Base-by-base conservation (phyloP, 208 protist species). In the Trypanosoma caninum region DNA sequence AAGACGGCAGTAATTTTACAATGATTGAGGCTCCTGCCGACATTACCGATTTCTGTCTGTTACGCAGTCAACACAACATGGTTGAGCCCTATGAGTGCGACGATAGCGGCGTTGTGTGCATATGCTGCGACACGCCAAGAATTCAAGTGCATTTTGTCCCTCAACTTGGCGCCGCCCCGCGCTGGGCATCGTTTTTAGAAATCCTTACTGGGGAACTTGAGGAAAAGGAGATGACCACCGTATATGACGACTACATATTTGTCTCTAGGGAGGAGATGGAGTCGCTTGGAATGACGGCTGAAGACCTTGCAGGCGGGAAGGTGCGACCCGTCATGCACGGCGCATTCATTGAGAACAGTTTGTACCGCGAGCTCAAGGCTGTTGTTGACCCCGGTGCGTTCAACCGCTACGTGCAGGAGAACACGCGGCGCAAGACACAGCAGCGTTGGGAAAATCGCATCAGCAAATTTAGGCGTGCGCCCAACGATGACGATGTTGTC, bases 181-280 rank as follows among this genome's bases (percentile, higher is more conserved):
- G 84, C 7, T 99, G 98, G 97, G 97, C 95, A 53, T 89, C 91
- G 53, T 99, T 98, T 79, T 77, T 99, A 0, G 97, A 99, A 47
- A 74, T 76, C 20, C 75, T 99, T 38, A 98, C 98, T 6, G 97
- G 97, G 58, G 89, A 96, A 59, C 62, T 95, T 20, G 86, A 95
- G 55, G 89, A 96, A 51, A 86, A 86, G 63, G 89, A 93, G 50
- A 51, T 69, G 20, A 78, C 80, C 18, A 74, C 76, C 0, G 80
- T 98, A 30, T 99, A 99, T 71, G 95, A 98, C 62, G 97, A 99
- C 74, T 99, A 94, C 74, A 98, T 97, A 44, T 99, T 99, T 76
- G 82, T 99, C 33, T 95, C 97, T 3, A 73, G 90, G 35, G 90
- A 93, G 18, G 96, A 99, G 58, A 85, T 99, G 46, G 78, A 97